A percentile compares a stretch with the other conserved stretches of the same genome.
These are phyloP conservation scores for Ustilago lituana DNA, from an alignment of 1,284 basidiomycete species.

Conservation along the genomic window DNA sequence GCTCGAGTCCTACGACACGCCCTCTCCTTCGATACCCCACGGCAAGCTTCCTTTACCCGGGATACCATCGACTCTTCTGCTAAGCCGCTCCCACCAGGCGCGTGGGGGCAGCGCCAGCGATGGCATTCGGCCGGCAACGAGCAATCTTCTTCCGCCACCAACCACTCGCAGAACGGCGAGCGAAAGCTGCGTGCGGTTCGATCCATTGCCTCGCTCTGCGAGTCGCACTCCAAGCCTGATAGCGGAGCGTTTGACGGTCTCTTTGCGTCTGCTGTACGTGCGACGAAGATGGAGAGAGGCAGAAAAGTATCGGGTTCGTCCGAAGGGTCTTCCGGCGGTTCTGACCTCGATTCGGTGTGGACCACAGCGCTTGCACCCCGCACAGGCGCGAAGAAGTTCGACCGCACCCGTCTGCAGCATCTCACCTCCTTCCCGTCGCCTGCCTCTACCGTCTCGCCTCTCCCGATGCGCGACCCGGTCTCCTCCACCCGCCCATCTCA, in stretches of 20 bases:
- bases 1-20: conserved; percentile 6
- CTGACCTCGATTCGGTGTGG: conserved; percentile 9
- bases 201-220: conserved; percentile 16
- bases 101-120: conserved; percentile 12
- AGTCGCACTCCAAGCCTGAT: too few relatives aligned
- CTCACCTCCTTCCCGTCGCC: background rate
- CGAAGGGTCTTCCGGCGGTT: conserved; percentile 8
- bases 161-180: too few relatives aligned
- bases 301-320: conserved; percentile 7
- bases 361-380: conserved; percentile 22
- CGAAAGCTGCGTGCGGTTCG: background rate
- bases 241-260: background rate
- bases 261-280: background rate
- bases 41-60: background rate
- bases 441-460: background rate
- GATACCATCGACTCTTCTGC: background rate
- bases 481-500: background rate
- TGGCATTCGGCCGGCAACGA: conserved; percentile 15
- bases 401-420: conserved; percentile 12
- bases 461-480: conserved; percentile 7
- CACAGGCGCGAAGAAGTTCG: conserved; percentile 22
- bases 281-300: background rate
- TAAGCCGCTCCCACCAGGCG: background rate
- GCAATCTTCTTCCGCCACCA: background rate
- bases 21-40: conserved; percentile 8